Base-by-base conservation (phyloP, 2,329 filamentous ascomycete species). In the Talaromyces amestolkiae region DNA sequence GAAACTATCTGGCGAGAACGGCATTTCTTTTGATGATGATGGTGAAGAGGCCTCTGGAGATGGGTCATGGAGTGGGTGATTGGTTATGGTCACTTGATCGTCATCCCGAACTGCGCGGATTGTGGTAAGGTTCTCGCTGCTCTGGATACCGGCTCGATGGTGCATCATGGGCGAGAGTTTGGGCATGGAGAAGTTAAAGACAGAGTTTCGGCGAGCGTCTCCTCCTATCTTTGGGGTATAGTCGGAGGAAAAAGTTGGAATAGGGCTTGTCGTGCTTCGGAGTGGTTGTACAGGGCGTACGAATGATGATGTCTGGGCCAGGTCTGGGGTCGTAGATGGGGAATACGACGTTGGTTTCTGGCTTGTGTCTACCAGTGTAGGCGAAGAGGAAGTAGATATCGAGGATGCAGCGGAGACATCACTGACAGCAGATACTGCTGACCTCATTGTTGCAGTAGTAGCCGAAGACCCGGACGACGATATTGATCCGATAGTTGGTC, bases 381-480 rank as follows among this genome's bases (percentile, higher is more conserved):
- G 58, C 1, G 58, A 58, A 17, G 58, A 37, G 22, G 47, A 43
- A 13, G 35, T 19, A 7, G 60, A 41, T 54, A 51, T 62, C 6
- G 58, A 60, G 17, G 43, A 27, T n/a, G 22, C 22, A 24, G 41
- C 35, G 10, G 63, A 65, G 15, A 47, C 41, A 2, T 43, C 33
- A 7, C 58, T 63, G 6, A 41, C 24, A 27, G 35, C 6, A 54
- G 64, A 63, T 15, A 35, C 60, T 27, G 17, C 31, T 45, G 64
- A 66, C n/a, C 60, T 59, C 27, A 41, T 45, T n/a, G 64, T 66
- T 3, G 60, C 62, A 39, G 43, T 58, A 5, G 64, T 64, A n/a
- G 61, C 51, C 9, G 62, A 56, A 5, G 64, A 66, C 11, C 60
- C 24, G 10, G 53, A 59, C n/a, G 53, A 64, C 8, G 54, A 49